Base-by-base conservation (phyloP, 768 basidiomycete genomes). In the Tulasnella sp. region DNA sequence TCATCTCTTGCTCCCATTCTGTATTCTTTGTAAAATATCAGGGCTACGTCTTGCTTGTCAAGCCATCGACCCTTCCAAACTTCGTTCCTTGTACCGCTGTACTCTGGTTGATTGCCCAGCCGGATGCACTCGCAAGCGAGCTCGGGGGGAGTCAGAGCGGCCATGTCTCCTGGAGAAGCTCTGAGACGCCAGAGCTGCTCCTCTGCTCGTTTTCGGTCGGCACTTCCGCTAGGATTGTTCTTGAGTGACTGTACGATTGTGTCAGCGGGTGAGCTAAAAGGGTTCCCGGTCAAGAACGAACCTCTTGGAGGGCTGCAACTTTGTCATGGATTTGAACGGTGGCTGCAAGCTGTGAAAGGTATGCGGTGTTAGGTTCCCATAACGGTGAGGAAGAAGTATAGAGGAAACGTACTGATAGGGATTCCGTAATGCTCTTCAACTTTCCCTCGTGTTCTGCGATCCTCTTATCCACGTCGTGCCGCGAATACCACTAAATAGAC, bases 31-130 rank as follows among this genome's bases (percentile, higher is more conserved):
- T 25, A 42, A n/a, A 76, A 36, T 49, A 70, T 76, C 6, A 76
- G 34, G 8, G 67, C 75, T 22, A 76, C 75, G 11, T 45, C 29
- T 22, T 40, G 25, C 67, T 76, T 70, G 19, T 54, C 75, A 12
- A 76, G 25, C 67, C 68, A 76, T 29, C 39, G 25, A 39, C 75
- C 75, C 34, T 76, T 76, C 67, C 68, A 76, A n/a, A 68, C 36
- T 12, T 76, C 75, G 67, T 76, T 70, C 22, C 29, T 29, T 2
- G 73, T 5, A 3, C 73, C 73, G 37, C 45, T 36, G 19, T 36
- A 52, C 37, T 38, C 68, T 1, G 68, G 31, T 12, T 37, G 37
- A 11, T n/a, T 64, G 29, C 58, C 58, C 1, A 70, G 68, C 68
- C 40, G 25, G 40, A 70, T n/a, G 68, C 68, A 70, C 25, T 70